Evolutionary conservation across 257 asterid genomes (phyloP).

Genomic region (Solanum sparsipilum): DNA sequence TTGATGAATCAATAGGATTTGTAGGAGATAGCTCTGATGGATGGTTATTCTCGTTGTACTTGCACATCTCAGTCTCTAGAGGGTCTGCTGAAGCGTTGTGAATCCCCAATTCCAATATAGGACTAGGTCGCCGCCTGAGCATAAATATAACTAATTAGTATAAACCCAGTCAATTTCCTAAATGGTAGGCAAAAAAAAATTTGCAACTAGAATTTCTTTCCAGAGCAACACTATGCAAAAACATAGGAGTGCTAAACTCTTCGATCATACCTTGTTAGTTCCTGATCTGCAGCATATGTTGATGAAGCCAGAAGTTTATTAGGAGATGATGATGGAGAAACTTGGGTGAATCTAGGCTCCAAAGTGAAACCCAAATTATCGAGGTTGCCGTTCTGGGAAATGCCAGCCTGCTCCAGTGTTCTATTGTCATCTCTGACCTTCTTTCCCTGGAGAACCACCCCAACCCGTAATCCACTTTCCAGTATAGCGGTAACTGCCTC

Average conservation of each 20-base stretch:
- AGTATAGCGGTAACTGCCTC: constrained; percentile 64
- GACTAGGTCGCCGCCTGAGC: constrained; percentile 49
- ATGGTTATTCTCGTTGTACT: constrained; percentile 8
- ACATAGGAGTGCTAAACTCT: background rate
- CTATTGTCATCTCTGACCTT: constrained; percentile 62
- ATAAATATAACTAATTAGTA: background rate
- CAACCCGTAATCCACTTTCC: constrained; percentile 60
- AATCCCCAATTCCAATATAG: constrained; percentile 40
- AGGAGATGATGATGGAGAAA: constrained; percentile 19
- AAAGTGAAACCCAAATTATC: constrained; percentile 51
- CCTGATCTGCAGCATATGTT: constrained; percentile 26
- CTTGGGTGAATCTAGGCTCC: constrained; percentile 37
- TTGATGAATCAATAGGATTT: constrained; percentile 13
- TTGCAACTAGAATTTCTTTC: background rate
- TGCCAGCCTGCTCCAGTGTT: constrained; percentile 67
- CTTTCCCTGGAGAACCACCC: constrained; percentile 69
- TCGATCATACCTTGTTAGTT: constrained; percentile 23
- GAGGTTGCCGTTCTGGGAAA: constrained; percentile 42
- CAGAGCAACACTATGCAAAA: background rate
- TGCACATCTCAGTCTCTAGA: constrained; percentile 22
- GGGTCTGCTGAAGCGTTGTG: constrained; percentile 29
- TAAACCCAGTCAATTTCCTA: background rate
- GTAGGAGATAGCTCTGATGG: constrained; percentile 21
- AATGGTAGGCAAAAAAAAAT: background rate
- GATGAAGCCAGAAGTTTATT: constrained; percentile 14